phyloP scores from a whole-genome alignment of 2,329 filamentous ascomycete species.

The Nemania sp. region DNA sequence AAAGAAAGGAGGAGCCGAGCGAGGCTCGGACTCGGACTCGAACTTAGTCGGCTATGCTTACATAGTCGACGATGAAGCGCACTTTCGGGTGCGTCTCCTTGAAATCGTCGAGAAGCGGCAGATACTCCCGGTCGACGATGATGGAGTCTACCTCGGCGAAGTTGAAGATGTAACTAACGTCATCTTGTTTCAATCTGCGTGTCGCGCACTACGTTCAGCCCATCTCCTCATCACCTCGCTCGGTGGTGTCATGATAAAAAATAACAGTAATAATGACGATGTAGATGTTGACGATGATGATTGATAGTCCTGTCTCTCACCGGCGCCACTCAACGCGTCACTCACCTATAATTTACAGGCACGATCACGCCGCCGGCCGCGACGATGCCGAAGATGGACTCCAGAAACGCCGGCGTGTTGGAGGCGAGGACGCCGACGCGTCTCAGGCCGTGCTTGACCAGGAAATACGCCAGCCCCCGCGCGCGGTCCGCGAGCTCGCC shows the following conservation, averaged over 20 bases:
- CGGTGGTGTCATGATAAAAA: neutral
- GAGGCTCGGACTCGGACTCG: neutral
- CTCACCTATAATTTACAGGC: conserved; percentile 57
- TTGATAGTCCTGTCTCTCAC: neutral
- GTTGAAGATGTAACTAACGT: conserved; percentile 88
- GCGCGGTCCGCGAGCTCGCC: conserved; percentile 83
- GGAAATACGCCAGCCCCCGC: conserved; percentile 83
- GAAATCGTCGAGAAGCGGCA: conserved; percentile 70
- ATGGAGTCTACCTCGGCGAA: conserved; percentile 87
- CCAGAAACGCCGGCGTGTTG: conserved; percentile 93
- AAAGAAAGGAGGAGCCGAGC: neutral
- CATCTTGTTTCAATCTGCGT: conserved; percentile 59
- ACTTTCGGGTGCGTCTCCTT: conserved; percentile 63
- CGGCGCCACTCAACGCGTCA: neutral
- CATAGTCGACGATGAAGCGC: conserved; percentile 74
- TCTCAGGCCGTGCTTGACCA: conserved; percentile 73
- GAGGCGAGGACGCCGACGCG: conserved; percentile 85
- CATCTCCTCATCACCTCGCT: neutral
- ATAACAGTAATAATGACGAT: no score
- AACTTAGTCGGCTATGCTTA: conserved; percentile 36
- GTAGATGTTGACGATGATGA: no score
- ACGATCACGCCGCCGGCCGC: conserved; percentile 82
- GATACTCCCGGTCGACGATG: conserved; percentile 83
- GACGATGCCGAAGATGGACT: conserved; percentile 84
- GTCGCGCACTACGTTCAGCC: conserved; percentile 4